These are phyloP conservation scores for Diplotaxis tenuifolia DNA, from an alignment of 345 rosid species.

Conservation along the genomic window DNA sequence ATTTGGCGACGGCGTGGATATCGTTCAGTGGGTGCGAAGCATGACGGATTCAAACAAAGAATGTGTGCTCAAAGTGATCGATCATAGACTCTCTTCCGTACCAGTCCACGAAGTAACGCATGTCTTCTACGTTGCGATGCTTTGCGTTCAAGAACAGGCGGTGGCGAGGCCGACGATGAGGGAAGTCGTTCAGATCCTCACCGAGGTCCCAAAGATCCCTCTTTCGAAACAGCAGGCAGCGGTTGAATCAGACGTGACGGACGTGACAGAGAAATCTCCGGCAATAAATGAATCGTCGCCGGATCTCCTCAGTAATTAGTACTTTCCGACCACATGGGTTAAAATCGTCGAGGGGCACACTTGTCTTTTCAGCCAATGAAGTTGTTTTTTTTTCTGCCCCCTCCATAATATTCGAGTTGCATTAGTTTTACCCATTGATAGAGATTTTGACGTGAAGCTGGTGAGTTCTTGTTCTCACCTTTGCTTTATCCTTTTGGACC, in stretches of 20 bases:
- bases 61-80: constrained; percentile 70
- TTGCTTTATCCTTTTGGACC: constrained; percentile 2
- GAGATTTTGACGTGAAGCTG: background rate
- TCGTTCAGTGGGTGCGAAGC: constrained; percentile 87
- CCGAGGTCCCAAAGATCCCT: constrained; percentile 67
- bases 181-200: constrained; percentile 88
- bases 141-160: constrained; percentile 92
- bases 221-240: constrained; percentile 33
- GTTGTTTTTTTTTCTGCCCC: background rate
- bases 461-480: constrained; percentile 1
- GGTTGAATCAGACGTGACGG: constrained; percentile 37
- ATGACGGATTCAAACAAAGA: constrained; percentile 82
- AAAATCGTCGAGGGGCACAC: background rate
- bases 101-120: constrained; percentile 84
- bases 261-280: constrained; percentile 24
- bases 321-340: background rate
- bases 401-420: background rate
- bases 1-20: constrained; percentile 93
- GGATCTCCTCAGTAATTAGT: constrained; percentile 13
- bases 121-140: constrained; percentile 85
- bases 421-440: background rate
- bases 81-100: constrained; percentile 72
- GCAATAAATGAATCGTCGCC: constrained; percentile 3
- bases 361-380: background rate
- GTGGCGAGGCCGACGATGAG: constrained; percentile 90